Percentiles rank a stretch among this genome's conserved stretches.
phyloP scores from a whole-genome alignment of 345 rosid species.

The Euphorbia pulcherrima region DNA sequence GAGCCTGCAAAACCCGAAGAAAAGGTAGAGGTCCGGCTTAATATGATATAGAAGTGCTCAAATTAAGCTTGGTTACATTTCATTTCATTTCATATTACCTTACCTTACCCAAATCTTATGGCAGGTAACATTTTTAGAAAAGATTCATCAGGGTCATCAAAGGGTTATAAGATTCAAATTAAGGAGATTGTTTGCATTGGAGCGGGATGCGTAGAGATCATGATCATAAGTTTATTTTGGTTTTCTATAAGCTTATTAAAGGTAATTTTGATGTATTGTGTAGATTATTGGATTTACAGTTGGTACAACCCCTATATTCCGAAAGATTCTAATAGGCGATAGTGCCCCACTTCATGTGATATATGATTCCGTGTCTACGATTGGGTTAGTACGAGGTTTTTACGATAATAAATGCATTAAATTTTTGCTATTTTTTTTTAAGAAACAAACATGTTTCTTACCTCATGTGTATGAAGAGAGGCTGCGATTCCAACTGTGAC shows the following conservation, averaged over 20 bases:
- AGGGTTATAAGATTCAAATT: conserved; percentile 24
- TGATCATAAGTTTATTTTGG: not conserved
- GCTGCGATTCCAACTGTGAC: conserved; percentile 35
- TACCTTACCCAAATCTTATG: not conserved
- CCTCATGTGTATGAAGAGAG: conserved; percentile 21
- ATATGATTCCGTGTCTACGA: conserved; percentile 20
- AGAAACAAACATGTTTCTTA: not conserved
- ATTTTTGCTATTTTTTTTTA: not conserved
- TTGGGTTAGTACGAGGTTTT: conserved; percentile 23
- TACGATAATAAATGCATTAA: not conserved
- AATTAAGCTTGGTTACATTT: not conserved
- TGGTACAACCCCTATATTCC: conserved; percentile 22
- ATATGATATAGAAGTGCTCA: too few species aligned
- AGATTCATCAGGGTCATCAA: conserved; percentile 11
- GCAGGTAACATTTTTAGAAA: conserved; percentile 28
- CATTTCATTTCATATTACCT: not conserved
- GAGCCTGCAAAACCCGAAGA: conserved; percentile 6
- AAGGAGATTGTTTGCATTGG: conserved; percentile 33
- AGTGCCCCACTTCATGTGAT: conserved; percentile 33
- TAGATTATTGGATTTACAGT: conserved; percentile 27
- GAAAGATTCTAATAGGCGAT: conserved; percentile 25
- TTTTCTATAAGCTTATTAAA: not conserved
- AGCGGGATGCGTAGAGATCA: conserved; percentile 23
- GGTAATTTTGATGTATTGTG: not conserved
- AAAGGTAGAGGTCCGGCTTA: conserved; percentile 7